These are phyloP conservation scores for Candida khao-thaluensis DNA, from an alignment of 805 yeast species.

Conservation along the genomic window DNA sequence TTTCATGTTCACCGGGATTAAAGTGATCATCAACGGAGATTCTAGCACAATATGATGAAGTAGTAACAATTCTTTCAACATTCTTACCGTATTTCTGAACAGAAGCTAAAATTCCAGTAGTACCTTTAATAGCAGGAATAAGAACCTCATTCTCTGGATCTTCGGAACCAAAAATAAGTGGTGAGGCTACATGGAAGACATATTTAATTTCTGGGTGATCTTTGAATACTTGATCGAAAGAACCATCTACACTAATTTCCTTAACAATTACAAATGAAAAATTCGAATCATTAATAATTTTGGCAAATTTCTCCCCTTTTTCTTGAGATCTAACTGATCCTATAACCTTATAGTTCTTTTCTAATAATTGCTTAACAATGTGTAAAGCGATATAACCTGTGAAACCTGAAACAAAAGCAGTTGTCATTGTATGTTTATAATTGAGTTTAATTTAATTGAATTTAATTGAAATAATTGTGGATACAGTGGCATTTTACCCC, in stretches of 20 bases:
- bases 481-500: too few relatives aligned
- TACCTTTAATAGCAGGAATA: too few relatives aligned
- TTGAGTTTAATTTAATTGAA: constrained; percentile 6
- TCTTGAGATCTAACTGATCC: constrained; percentile 49
- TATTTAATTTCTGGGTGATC: constrained; percentile 25
- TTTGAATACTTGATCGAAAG: constrained; percentile 27
- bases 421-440: too few relatives aligned
- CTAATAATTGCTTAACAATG: constrained; percentile 40
- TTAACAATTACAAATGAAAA: constrained; percentile 23
- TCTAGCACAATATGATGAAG: too few relatives aligned
- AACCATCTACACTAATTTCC: constrained; percentile 20
- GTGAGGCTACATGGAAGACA: constrained; percentile 31
- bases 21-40: constrained; percentile 9
- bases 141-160: too few relatives aligned
- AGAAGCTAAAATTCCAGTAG: too few relatives aligned
- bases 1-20: not conserved
- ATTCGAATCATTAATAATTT: constrained; percentile 13
- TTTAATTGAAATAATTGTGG: too few relatives aligned
- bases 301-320: constrained; percentile 37
- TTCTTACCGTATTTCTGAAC: too few relatives aligned
- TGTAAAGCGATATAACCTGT: constrained; percentile 56
- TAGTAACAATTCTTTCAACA: too few relatives aligned
- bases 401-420: constrained; percentile 51
- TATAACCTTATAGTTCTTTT: constrained; percentile 43
- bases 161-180: too few relatives aligned